Evolutionary conservation across 1,284 basidiomycete genomes (phyloP).

Genomic region (Rhodotorula glutinis): DNA sequence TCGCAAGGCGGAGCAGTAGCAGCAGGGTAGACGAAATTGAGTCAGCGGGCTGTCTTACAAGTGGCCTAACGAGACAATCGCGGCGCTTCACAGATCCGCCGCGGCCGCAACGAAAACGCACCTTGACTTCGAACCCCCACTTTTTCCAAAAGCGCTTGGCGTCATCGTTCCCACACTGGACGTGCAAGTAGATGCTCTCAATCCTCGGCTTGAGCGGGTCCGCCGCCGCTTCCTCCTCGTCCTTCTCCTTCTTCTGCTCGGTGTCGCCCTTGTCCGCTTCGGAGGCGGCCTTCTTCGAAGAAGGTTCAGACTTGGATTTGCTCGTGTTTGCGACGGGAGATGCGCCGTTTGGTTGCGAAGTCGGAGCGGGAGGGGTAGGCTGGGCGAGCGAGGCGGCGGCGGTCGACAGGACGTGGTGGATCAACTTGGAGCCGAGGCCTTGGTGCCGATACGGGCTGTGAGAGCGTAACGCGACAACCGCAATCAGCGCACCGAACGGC

Average conservation of each 20-base stretch:
- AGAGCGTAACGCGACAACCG: no score
- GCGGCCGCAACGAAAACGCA: conserved; percentile 29
- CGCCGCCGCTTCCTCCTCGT: conserved; percentile 18
- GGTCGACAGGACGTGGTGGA: conserved; percentile 46
- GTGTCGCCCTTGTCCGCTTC: conserved; percentile 36
- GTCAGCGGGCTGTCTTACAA: no score
- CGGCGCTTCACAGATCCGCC: no score
- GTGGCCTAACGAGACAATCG: no score
- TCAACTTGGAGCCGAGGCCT: conserved; percentile 47
- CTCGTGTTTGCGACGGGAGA: conserved; percentile 28
- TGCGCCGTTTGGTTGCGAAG: conserved; percentile 3
- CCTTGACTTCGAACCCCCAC: conserved; percentile 47
- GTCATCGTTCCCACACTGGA: conserved; percentile 49
- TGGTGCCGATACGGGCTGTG: conserved; percentile 48
- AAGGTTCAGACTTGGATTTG: not conserved
- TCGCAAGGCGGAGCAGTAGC: no score
- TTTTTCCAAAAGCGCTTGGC: conserved; percentile 48
- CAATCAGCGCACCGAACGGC: not conserved
- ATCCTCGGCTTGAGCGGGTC: conserved; percentile 33
- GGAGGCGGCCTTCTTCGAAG: conserved; percentile 5
- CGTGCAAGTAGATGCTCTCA: conserved; percentile 47
- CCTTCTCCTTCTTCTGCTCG: conserved; percentile 31
- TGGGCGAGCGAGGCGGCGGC: conserved; percentile 44
- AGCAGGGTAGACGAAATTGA: no score
- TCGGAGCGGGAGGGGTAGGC: conserved; percentile 24